phyloP scores from a whole-genome alignment of 352 stramenopile species.

The Elongisporangium senticosum region DNA sequence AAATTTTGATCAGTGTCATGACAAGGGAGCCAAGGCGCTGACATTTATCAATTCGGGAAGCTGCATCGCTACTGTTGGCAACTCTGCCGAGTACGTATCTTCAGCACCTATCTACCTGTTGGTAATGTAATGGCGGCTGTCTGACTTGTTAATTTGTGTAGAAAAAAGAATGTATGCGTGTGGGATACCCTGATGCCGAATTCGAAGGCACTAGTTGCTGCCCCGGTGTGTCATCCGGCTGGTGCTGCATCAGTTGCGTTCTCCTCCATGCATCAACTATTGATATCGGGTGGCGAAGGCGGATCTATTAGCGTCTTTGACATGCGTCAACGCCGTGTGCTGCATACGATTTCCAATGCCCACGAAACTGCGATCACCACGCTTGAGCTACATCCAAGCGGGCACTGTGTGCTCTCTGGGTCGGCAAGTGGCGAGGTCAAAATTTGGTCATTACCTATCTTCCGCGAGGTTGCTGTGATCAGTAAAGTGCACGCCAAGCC shows the following conservation, averaged over 20 bases:
- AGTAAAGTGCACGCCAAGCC: conserved; percentile 76
- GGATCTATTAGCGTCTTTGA: conserved; percentile 84
- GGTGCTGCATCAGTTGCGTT: conserved; percentile 73
- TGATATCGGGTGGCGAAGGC: conserved; percentile 77
- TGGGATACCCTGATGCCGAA: conserved; percentile 78
- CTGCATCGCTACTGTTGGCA: conserved; percentile 64
- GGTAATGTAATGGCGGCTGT: neutral
- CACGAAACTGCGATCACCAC: conserved; percentile 85
- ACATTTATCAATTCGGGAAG: conserved; percentile 78
- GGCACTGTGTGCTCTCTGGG: conserved; percentile 77
- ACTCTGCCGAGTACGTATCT: conserved; percentile 62
- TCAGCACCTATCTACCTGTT: conserved; percentile 1
- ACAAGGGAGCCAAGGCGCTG: conserved; percentile 76
- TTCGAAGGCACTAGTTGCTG: conserved; percentile 65
- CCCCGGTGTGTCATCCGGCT: conserved; percentile 66
- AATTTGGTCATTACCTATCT: conserved; percentile 85
- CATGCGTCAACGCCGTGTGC: conserved; percentile 77
- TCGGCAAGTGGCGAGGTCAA: conserved; percentile 82
- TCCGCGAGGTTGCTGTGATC: conserved; percentile 68
- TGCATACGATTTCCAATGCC: conserved; percentile 78
- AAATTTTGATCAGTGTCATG: conserved; percentile 50
- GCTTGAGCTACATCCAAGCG: conserved; percentile 68
- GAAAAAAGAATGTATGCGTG: conserved; percentile 77
- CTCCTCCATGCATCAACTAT: conserved; percentile 69
- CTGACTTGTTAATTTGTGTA: conserved; percentile 10